Percentiles rank a stretch among this genome's conserved stretches.
phyloP scores from a whole-genome alignment of 371 early-diverging fungal species.

The Rhizopus arrhizus region DNA sequence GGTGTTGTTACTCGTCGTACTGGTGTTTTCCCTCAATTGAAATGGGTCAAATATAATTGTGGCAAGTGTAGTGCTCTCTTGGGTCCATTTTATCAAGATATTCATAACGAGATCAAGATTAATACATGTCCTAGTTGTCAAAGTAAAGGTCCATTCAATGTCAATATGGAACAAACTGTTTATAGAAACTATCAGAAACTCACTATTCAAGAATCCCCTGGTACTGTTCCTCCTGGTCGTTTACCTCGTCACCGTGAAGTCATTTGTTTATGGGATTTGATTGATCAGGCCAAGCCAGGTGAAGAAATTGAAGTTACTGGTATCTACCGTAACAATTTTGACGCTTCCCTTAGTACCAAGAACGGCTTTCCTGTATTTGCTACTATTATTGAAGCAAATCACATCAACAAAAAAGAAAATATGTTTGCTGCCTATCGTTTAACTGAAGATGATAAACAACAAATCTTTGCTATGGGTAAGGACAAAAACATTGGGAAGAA shows the following conservation, averaged over 20 bases:
- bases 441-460: constrained; percentile 91
- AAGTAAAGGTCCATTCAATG: constrained; percentile 88
- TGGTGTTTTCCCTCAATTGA: constrained; percentile 96
- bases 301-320: constrained; percentile 99
- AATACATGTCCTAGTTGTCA: constrained; percentile 94
- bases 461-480: constrained; percentile 78
- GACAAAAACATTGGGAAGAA: constrained; percentile 83
- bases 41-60: constrained; percentile 97
- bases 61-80: constrained; percentile 92
- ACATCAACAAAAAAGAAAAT: constrained; percentile 87
- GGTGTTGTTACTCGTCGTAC: constrained; percentile 98
- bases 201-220: constrained; percentile 98
- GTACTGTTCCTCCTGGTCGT: constrained; percentile 96
- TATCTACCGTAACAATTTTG: constrained; percentile 96
- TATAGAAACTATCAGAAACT: constrained; percentile 99
- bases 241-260: constrained; percentile 97
- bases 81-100: constrained; percentile 97
- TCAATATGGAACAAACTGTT: constrained; percentile 93
- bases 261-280: constrained; percentile 95
- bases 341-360: constrained; percentile 85
- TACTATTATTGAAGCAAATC: constrained; percentile 96
- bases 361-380: constrained; percentile 98
- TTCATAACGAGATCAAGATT: constrained; percentile 82
- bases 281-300: constrained; percentile 97
- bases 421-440: constrained; percentile 81